Evolutionary conservation across 306 rosid genomes (phyloP).

Genomic region (Gastrolobium bilobum): DNA sequence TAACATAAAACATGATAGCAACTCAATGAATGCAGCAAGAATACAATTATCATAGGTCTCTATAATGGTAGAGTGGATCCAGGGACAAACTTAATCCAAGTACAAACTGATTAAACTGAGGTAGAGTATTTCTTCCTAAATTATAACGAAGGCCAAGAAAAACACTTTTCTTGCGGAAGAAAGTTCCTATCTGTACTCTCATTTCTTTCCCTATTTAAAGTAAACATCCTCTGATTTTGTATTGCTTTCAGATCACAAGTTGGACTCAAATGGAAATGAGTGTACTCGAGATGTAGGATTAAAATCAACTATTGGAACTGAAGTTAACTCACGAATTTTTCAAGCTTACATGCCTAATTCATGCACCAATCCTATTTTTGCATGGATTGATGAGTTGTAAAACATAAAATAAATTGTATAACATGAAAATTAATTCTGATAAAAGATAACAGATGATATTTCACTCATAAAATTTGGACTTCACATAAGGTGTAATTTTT

Average conservation of each 20-base stretch:
- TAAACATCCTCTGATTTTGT: background rate
- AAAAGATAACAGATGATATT: slow-evolving; percentile 7
- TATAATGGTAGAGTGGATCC: background rate
- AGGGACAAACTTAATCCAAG: background rate
- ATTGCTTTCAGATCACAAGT: slow-evolving; percentile 6
- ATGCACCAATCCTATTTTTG: slow-evolving; percentile 13
- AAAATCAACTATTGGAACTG: slow-evolving; percentile 19
- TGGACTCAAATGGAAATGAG: slow-evolving; percentile 18
- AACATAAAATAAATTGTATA: background rate
- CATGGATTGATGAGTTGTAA: background rate
- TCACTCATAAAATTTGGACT: background rate
- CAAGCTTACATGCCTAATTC: background rate
- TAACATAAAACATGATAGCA: slow-evolving; percentile 23
- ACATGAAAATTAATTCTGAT: slow-evolving; percentile 3
- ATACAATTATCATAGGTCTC: background rate
- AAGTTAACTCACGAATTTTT: background rate
- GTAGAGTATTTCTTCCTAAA: slow-evolving; percentile 18
- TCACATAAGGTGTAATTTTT: background rate
- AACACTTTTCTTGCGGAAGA: background rate
- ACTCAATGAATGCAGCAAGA: slow-evolving; percentile 6
- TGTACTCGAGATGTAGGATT: background rate
- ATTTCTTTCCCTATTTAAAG: background rate
- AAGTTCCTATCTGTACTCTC: background rate
- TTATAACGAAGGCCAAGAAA: slow-evolving; percentile 8
- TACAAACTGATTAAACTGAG: background rate